Base-by-base conservation (phyloP, 1,139 yeast species). In the Saccharomyces pastorianus region DNA sequence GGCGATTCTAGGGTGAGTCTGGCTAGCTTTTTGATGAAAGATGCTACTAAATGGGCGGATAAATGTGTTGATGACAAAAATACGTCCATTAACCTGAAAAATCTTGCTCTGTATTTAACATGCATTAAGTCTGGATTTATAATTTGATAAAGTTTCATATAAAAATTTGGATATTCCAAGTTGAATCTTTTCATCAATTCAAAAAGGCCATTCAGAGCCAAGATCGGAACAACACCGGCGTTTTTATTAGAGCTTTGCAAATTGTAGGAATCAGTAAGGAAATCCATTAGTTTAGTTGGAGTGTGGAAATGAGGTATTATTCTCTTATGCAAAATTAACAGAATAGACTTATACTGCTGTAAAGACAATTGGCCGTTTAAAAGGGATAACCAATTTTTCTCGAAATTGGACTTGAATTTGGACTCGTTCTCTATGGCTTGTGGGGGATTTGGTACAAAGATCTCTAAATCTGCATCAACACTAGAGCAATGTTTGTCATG, bases 131-230 rank as follows among this genome's bases (percentile, higher is more conserved):
- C 80, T 17, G 91, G 86, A 6, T 90, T 85, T 52, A 93, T 77
- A 49, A 93, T 76, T 6, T 87, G 83, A 69, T 93, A 93, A 47
- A 93, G 79, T 70, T 93, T 91, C 51, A 78, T 73, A 73, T 83
- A 93, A 68, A 93, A 93, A 61, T 89, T 87, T 13, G 98, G 98
- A 70, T 93, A 93, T 65, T 93, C 99, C 65, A 93, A 77, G 68
- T 91, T 91, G 70, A 83, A 83, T 55, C 78, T 76, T 64, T 82
- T 88, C 84, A 93, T 93, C 57, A 93, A 76, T 64, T 84, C 90
- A 70, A 89, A 93, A 56, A 93, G 75, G 32, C 97, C 95, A 68
- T 90, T 91, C 61, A 93, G 76, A 3, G 98, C 87, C 55, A 95
- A 73, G 51, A 93, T 80, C 7, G 96, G 88, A 8, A 88, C 76